Evolutionary conservation across 1,284 basidiomycete genomes (phyloP).

Genomic region (Meripilus lineatus): DNA sequence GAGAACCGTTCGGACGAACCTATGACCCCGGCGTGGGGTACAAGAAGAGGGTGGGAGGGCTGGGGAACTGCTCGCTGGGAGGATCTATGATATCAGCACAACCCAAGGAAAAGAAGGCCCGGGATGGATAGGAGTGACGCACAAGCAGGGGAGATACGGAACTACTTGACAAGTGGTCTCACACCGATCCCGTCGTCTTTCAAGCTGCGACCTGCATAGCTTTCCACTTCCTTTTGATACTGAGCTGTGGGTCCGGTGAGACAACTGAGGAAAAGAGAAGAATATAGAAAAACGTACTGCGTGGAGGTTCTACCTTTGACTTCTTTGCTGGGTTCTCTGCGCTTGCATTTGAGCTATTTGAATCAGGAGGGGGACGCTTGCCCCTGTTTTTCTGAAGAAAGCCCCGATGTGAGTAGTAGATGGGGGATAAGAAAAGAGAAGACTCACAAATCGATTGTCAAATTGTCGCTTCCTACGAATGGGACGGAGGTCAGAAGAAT

Average conservation of each 20-base stretch:
- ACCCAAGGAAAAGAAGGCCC: background rate
- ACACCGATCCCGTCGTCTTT: conserved; percentile 31
- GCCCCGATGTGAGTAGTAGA: conserved; percentile 1
- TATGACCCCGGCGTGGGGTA: too few relatives aligned
- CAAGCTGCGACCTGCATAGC: conserved; percentile 23
- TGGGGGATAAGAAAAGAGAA: background rate
- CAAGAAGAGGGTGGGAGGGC: conserved; percentile 41
- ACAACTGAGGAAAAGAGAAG: background rate
- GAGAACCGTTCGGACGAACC: too few relatives aligned
- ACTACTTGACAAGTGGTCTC: conserved; percentile 29
- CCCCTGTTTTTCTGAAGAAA: conserved; percentile 51
- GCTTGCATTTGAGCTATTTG: conserved; percentile 23
- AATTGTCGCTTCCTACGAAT: conserved; percentile 52
- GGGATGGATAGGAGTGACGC: background rate
- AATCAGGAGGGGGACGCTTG: conserved; percentile 49
- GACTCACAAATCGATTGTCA: conserved; percentile 57
- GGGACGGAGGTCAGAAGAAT: conserved; percentile 4
- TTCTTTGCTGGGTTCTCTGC: conserved; percentile 38
- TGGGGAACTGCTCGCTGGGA: conserved; percentile 42
- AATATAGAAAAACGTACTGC: conserved; percentile 25
- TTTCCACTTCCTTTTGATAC: conserved; percentile 29
- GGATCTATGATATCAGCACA: background rate
- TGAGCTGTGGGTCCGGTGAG: conserved; percentile 12
- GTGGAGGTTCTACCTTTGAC: conserved; percentile 26
- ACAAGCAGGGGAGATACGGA: background rate